Conservation (phyloP, 2,329 filamentous ascomycete species). For the Ascochyta lentis region DNA sequence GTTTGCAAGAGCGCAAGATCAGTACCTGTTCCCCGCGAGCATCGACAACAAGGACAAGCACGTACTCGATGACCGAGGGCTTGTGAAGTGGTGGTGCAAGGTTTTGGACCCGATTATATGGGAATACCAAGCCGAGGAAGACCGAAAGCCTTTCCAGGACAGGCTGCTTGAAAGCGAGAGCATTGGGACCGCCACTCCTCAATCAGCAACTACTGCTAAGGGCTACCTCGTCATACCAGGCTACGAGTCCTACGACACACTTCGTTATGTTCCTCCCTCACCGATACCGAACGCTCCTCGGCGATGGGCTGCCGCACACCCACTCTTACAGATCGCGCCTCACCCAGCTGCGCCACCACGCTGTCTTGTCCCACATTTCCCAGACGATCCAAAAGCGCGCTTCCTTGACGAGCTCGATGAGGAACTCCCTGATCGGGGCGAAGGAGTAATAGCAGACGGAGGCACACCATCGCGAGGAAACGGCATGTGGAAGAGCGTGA, state of each 20-base stretch:
- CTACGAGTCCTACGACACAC: constrained; percentile 79
- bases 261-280: constrained; percentile 73
- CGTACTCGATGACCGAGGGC: constrained; percentile 84
- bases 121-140: constrained; percentile 54
- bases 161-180: constrained; percentile 38
- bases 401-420: constrained; percentile 90
- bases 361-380: constrained; percentile 87
- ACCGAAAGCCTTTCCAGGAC: constrained; percentile 40
- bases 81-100: constrained; percentile 96
- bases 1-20: constrained; percentile 88
- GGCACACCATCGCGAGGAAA: constrained; percentile 58
- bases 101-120: constrained; percentile 79
- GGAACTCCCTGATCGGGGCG: constrained; percentile 67
- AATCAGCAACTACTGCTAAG: constrained; percentile 57
- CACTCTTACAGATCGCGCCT: constrained; percentile 76
- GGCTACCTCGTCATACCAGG: constrained; percentile 89
- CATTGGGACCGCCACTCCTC: constrained; percentile 18
- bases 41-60: constrained; percentile 86
- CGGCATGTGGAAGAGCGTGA: constrained; percentile 83
- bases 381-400: constrained; percentile 92
- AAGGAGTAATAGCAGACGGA: constrained; percentile 42
- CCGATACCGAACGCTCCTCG: constrained; percentile 48
- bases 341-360: constrained; percentile 73
- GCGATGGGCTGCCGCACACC: constrained; percentile 67
- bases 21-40: constrained; percentile 94